Conservation (phyloP, 768 basidiomycete species). For the Termitomyces sp. region DNA sequence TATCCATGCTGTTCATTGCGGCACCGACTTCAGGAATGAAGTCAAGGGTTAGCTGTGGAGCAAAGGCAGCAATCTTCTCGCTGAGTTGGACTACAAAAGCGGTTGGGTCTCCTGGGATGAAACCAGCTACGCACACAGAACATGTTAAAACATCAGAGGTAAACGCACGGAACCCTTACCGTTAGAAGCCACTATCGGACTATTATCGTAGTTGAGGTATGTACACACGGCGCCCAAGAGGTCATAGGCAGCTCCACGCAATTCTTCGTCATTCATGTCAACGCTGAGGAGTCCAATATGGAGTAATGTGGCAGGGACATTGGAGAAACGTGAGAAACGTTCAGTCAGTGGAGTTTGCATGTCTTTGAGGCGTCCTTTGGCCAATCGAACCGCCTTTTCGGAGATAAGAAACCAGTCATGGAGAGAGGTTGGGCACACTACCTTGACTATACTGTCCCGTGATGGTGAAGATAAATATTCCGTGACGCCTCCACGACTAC, state of each 20-base stretch:
- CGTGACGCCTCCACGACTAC: slow-evolving; percentile 65
- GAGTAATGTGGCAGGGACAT: slow-evolving; percentile 82
- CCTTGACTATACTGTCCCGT: slow-evolving; percentile 76
- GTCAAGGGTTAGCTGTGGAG: slow-evolving; percentile 84
- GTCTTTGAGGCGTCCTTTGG: slow-evolving; percentile 68
- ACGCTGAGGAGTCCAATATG: slow-evolving; percentile 83
- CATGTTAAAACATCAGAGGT: background rate
- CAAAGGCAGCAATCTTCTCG: slow-evolving; percentile 65
- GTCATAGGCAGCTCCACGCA: slow-evolving; percentile 78
- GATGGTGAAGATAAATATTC: slow-evolving; percentile 71
- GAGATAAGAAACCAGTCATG: background rate
- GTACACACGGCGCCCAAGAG: slow-evolving; percentile 74
- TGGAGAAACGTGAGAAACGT: slow-evolving; percentile 74
- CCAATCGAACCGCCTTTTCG: slow-evolving; percentile 63
- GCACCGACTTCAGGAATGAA: slow-evolving; percentile 83
- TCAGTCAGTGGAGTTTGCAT: slow-evolving; percentile 49
- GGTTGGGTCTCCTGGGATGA: slow-evolving; percentile 63
- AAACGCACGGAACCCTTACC: slow-evolving; percentile 35
- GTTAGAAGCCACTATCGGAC: slow-evolving; percentile 65
- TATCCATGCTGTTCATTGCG: slow-evolving; percentile 53
- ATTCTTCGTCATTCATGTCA: slow-evolving; percentile 66
- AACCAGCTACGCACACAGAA: slow-evolving; percentile 46
- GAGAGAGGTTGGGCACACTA: slow-evolving; percentile 16
- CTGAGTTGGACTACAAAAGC: slow-evolving; percentile 65
- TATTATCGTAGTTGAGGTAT: slow-evolving; percentile 75